These are phyloP conservation scores for Cercospora janseana DNA, from an alignment of 2,329 filamentous ascomycete species.

Conservation along the genomic window DNA sequence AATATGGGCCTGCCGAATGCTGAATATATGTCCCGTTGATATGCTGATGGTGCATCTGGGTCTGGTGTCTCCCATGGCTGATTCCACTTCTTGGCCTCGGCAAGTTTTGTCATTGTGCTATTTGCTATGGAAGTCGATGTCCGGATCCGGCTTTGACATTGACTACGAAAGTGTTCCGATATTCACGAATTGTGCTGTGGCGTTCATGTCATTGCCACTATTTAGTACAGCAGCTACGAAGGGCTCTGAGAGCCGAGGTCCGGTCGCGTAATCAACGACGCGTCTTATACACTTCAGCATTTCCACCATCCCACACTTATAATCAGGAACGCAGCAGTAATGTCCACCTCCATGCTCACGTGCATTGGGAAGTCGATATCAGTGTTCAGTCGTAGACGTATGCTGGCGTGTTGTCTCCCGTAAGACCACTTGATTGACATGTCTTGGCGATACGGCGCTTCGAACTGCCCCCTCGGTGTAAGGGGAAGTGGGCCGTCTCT, in stretches of 20 bases:
- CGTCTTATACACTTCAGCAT: background rate
- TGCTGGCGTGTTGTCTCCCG: background rate
- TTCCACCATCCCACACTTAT: too few relatives aligned
- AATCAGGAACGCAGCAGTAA: too few relatives aligned
- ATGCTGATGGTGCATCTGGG: conserved; percentile 35
- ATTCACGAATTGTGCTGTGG: too few relatives aligned
- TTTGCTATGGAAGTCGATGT: background rate
- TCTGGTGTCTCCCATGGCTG: conserved; percentile 37
- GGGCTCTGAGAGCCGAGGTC: conserved; percentile 4
- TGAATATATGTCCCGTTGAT: conserved; percentile 40
- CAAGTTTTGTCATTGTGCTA: conserved; percentile 21
- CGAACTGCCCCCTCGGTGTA: too few relatives aligned
- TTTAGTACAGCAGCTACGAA: too few relatives aligned
- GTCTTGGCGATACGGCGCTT: background rate
- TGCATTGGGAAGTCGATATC: too few relatives aligned
- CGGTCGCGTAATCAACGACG: conserved; percentile 6
- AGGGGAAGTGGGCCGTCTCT: background rate
- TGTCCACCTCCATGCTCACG: background rate
- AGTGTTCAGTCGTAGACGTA: background rate
- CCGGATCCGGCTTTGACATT: too few relatives aligned
- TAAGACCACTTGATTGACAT: background rate
- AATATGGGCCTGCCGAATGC: conserved; percentile 40
- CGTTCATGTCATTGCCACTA: too few relatives aligned
- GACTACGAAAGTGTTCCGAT: too few relatives aligned
- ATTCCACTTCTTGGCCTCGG: conserved; percentile 24